phyloP scores from a whole-genome alignment of 257 asterid genomes.

The Solanum appendiculatum region DNA sequence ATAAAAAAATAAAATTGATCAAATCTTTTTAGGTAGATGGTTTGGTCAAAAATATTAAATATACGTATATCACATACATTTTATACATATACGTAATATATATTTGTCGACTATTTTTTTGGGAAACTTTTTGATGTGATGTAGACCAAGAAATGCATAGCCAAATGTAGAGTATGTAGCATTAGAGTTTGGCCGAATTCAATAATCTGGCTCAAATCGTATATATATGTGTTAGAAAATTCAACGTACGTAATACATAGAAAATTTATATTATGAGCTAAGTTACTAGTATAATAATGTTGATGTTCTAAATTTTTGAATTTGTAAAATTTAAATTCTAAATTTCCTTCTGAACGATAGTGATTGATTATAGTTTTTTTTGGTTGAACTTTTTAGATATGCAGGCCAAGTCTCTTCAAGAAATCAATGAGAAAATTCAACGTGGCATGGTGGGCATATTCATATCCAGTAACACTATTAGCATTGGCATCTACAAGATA shows the following conservation, averaged over 20 bases:
- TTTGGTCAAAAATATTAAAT: neutral
- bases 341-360: neutral
- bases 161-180: neutral
- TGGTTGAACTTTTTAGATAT: slow-evolving; percentile 15
- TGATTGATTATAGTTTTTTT: neutral
- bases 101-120: neutral
- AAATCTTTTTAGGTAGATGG: neutral
- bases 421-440: slow-evolving; percentile 52
- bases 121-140: neutral
- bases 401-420: slow-evolving; percentile 56
- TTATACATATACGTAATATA: neutral
- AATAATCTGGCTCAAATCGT: neutral
- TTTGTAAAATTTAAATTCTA: neutral
- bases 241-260: neutral
- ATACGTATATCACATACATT: neutral
- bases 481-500: slow-evolving; percentile 46
- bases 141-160: neutral
- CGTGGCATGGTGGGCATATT: slow-evolving; percentile 71
- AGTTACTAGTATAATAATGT: neutral
- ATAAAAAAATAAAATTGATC: neutral
- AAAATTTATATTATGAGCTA: neutral
- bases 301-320: neutral
- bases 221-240: neutral
- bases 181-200: neutral
- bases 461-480: slow-evolving; percentile 43